Base-by-base conservation (phyloP, 352 stramenopile genomes). In the Thalassiosira sp. region DNA sequence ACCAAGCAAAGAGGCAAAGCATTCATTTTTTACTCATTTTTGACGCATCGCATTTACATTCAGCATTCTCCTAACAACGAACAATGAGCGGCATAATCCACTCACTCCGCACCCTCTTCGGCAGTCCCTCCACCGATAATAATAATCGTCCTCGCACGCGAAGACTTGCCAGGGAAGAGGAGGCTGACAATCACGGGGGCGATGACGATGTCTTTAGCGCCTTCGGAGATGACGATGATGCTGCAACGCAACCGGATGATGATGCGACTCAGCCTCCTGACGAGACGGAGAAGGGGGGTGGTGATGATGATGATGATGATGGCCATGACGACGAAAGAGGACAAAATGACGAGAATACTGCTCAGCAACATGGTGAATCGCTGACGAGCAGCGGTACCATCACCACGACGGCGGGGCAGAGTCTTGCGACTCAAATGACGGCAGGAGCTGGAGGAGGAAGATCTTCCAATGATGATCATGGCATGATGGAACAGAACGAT, bases 11-110 rank as follows among this genome's bases (percentile, higher is more conserved):
- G n/a, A n/a, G n/a, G n/a, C n/a, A n/a, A n/a, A n/a, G n/a, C n/a
- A n/a, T n/a, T n/a, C n/a, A n/a, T n/a, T n/a, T n/a, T n/a, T n/a
- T n/a, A n/a, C n/a, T n/a, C n/a, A n/a, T n/a, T n/a, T n/a, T n/a
- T n/a, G n/a, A n/a, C n/a, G n/a, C n/a, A n/a, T n/a, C n/a, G n/a
- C n/a, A n/a, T n/a, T n/a, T n/a, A n/a, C n/a, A n/a, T n/a, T n/a
- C n/a, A n/a, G n/a, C n/a, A n/a, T n/a, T n/a, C n/a, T 3, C 31
- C 31, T 8, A 37, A 8, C 8, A 37, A 8, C 3, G 31, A 37
- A 60, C 31, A 20, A 67, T 67, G 58, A 67, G 58, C 42, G 43
- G 40, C 43, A 53, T 67, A n/a, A 16, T 71, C 20, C 62, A 71
- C 48, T 71, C 62, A 46, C 22, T 71, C 31, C 62, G 62, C 28